Base-by-base conservation (phyloP, 345 rosid species). In the Iberis pinnata region DNA sequence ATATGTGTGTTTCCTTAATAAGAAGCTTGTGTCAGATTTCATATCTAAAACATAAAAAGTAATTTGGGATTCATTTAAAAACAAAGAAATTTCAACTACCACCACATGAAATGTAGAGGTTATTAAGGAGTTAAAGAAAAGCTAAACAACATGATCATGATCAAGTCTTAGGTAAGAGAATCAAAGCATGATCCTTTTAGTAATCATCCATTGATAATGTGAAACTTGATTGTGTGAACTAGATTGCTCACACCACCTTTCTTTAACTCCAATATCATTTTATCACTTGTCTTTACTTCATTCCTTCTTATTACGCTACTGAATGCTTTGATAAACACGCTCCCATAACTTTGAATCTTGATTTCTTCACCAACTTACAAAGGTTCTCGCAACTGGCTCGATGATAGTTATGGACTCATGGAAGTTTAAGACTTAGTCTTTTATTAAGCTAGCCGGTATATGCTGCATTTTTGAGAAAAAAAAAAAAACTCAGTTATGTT, bases 141-240 rank as follows among this genome's bases (percentile, higher is more conserved):
- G n/a, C n/a, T n/a, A n/a, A n/a, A n/a, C n/a, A n/a, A n/a, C n/a
- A n/a, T n/a, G n/a, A n/a, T n/a, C n/a, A n/a, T n/a, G n/a, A n/a
- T n/a, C n/a, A n/a, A n/a, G n/a, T n/a, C n/a, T n/a, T n/a, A n/a
- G n/a, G n/a, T n/a, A n/a, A n/a, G n/a, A n/a, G n/a, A n/a, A n/a
- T n/a, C n/a, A n/a, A n/a, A n/a, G n/a, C n/a, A n/a, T n/a, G n/a
- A n/a, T n/a, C n/a, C n/a, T n/a, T n/a, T n/a, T n/a, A n/a, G n/a
- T n/a, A n/a, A 37, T 55, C 55, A 46, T 18, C 32, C 12, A 1
- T 13, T 18, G 32, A 56, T 42, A 44, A 66, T 1, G 26, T 37
- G 13, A 27, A 66, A 19, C 41, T 66, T 58, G 54, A 65, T 39
- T 5, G 64, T 44, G 18, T 58, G 64, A 45, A 65, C 70, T 12